A percentile compares a stretch with the other conserved stretches of the same genome.
Evolutionary conservation across 495 filamentous ascomycete species (phyloP).

Genomic region (Podospora pseudopauciseta): DNA sequence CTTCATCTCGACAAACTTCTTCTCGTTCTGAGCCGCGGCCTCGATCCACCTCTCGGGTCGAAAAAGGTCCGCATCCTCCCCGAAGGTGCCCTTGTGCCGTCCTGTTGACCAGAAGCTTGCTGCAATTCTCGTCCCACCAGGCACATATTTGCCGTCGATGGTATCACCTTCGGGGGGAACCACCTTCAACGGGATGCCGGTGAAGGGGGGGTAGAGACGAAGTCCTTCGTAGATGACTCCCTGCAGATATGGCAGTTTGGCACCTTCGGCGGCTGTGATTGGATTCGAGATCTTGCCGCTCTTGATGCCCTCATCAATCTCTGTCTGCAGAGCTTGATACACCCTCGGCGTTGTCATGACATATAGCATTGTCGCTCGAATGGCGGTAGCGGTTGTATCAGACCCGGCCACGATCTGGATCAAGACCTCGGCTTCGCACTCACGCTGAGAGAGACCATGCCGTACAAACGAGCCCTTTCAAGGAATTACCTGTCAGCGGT

Average conservation of each 20-base stretch:
- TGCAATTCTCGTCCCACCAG: conserved; percentile 50
- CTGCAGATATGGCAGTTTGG: conserved; percentile 43
- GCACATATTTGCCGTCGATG: conserved; percentile 48
- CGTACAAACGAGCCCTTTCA: conserved; percentile 34
- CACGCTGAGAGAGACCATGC: conserved; percentile 28
- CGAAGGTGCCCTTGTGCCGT: conserved; percentile 32
- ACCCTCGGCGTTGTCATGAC: conserved; percentile 45
- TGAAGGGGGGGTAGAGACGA: conserved; percentile 42
- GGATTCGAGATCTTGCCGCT: conserved; percentile 36
- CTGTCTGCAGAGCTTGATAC: conserved; percentile 53
- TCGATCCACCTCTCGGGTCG: conserved; percentile 58
- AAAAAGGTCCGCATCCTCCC: conserved; percentile 39
- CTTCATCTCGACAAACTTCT: conserved; percentile 41
- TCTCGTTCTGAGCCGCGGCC: conserved; percentile 28
- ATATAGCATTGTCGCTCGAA: conserved; percentile 52
- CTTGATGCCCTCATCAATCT: conserved; percentile 49
- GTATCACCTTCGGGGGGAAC: conserved; percentile 52
- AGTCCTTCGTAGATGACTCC: conserved; percentile 52
- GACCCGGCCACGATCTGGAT: conserved; percentile 56
- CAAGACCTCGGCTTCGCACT: conserved; percentile 38
- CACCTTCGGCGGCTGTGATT: conserved; percentile 42
- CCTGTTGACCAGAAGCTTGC: conserved; percentile 40
- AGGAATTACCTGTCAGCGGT: conserved; percentile 3
- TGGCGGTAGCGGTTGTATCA: conserved; percentile 60
- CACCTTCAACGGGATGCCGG: conserved; percentile 39